Evolutionary conservation across 2,329 filamentous ascomycete species (phyloP), one percentile per base, ranked within the genome.

Genomic region (Chaetomiaceae sp.): DNA sequence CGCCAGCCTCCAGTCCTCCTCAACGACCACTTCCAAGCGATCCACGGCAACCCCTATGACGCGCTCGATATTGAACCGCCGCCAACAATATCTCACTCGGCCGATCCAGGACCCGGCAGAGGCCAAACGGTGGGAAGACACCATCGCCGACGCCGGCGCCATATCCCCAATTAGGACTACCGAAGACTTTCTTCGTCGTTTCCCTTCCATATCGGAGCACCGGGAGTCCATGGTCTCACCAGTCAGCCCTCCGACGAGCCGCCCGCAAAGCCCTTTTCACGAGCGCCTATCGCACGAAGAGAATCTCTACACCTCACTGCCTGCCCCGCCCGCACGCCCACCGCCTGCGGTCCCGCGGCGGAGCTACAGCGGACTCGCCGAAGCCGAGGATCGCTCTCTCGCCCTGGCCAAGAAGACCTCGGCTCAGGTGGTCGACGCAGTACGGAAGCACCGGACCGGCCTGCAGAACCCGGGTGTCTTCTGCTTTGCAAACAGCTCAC

Each of bases 401-500:
- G 64, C 75, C 72, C 47, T 71, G 71, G 61, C 72, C 9, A 63
- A 62, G 36, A 56, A 62, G 47, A 68, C 12, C 23, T 59, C 11
- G 11, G 38, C 69, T n/a, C 65, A 71, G 40, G 69, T 65, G 57
- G 64, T 48, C 65, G 67, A 47, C 69, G 64, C 60, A 69, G 69
- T 61, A 59, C 54, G 38, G 72, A 68, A 74, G 83, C 62, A 79
- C 87, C 89, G 11, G n/a, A 64, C 68, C 7, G 91, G 92, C 0
- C 77, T 96, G 12, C 74, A 83, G 54, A 96, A 96, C 62, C 88
- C 90, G 37, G 82, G 84, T 1, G 85, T 87, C 43, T 91, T 88
- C 60, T 96, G 92, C 68, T 96, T 96, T 66, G 91, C 94, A 76
- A 96, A 96, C 69, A 86, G 89, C n/a, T 85, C 86, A 0, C 75